A percentile compares a stretch with the other conserved stretches of the same genome.
Evolutionary conservation across 2,329 filamentous ascomycete genomes (phyloP).

Genomic region (Myriosclerotinia scirpicola): DNA sequence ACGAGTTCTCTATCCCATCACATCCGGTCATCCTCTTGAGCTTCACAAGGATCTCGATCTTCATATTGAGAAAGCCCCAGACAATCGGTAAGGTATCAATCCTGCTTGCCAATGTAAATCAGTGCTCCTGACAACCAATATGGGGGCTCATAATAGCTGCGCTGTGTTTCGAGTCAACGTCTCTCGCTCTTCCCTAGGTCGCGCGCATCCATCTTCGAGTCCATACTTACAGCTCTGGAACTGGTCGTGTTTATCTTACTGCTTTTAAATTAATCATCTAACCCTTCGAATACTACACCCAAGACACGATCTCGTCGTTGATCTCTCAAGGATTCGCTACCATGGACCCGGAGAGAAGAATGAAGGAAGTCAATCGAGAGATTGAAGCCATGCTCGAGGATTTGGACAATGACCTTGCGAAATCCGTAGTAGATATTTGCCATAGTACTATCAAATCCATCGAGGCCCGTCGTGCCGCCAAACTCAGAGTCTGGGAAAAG

Average conservation of each 20-base stretch:
- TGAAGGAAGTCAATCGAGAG: not conserved
- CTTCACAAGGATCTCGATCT: not conserved
- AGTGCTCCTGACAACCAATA: not conserved
- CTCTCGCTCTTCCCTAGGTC: not conserved
- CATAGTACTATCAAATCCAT: not conserved
- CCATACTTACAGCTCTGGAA: too few relatives aligned
- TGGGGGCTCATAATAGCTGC: not conserved
- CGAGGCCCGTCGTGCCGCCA: not conserved
- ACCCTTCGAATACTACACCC: not conserved
- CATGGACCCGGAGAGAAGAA: not conserved
- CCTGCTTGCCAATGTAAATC: not conserved
- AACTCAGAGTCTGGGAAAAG: conserved; percentile 1
- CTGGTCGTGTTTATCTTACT: too few relatives aligned
- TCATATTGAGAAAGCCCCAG: not conserved
- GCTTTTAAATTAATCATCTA: not conserved
- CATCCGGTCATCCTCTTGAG: not conserved
- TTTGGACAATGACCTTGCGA: not conserved
- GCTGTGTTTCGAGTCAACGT: not conserved
- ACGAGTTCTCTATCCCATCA: not conserved
- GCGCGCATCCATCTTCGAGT: not conserved
- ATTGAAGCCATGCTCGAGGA: not conserved
- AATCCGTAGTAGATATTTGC: not conserved
- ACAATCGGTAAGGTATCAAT: not conserved
- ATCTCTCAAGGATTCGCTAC: not conserved
- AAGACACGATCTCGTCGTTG: not conserved